phyloP scores from a whole-genome alignment of 2,329 filamentous ascomycete species.

The Botrytis cinerea region DNA sequence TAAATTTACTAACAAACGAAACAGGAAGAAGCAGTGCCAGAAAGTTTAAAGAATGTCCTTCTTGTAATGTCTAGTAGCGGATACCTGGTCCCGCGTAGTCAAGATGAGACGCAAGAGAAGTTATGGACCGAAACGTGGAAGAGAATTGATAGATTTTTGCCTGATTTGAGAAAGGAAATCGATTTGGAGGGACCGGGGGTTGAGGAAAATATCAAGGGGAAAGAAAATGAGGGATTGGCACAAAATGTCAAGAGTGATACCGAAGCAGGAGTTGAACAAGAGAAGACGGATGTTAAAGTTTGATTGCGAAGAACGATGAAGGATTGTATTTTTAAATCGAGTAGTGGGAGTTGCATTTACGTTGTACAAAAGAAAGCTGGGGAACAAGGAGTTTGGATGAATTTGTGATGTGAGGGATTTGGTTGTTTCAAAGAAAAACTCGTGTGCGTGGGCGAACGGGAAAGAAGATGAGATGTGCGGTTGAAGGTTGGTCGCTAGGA shows the following conservation, averaged over 20 bases:
- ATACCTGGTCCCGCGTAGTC: slow-evolving; percentile 71
- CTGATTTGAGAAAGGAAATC: slow-evolving; percentile 59
- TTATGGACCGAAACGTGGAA: slow-evolving; percentile 67
- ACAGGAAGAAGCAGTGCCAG: slow-evolving; percentile 90
- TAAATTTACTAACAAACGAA: slow-evolving; percentile 24
- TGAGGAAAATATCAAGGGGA: not conserved
- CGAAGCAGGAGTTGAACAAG: not conserved
- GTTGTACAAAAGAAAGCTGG: slow-evolving; percentile 9
- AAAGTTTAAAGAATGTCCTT: slow-evolving; percentile 93
- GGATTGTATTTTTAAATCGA: slow-evolving; percentile 11
- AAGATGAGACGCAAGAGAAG: slow-evolving; percentile 56
- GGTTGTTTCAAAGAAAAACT: slow-evolving; percentile 2
- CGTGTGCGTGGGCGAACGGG: not conserved
- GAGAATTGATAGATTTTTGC: slow-evolving; percentile 64
- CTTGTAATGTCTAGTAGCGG: slow-evolving; percentile 92
- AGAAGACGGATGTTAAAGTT: not conserved
- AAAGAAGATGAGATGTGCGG: not conserved
- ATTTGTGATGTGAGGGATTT: not conserved
- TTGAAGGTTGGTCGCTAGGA: not conserved
- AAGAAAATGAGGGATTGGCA: not conserved
- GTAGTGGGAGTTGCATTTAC: not conserved
- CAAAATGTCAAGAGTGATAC: not conserved
- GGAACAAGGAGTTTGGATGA: slow-evolving; percentile 3
- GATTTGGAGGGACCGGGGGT: slow-evolving; percentile 48
- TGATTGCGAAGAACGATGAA: not conserved